Conservation (phyloP, 768 basidiomycete species). For the Lepiota brunneoincarnata region DNA sequence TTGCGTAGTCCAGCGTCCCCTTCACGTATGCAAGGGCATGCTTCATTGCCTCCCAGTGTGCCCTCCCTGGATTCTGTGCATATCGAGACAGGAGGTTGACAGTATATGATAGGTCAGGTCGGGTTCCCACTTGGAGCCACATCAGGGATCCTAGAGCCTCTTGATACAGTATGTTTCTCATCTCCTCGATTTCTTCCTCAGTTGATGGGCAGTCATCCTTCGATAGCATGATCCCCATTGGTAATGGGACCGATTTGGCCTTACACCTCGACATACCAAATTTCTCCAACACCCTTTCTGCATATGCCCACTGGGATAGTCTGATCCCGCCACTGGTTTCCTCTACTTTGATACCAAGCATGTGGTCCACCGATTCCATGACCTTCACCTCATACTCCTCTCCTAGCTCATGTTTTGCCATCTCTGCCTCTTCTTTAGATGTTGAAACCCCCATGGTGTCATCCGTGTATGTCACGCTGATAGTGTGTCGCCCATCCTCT, state of each 20-base stretch:
- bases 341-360: background rate
- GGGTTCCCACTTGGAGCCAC: too few species aligned
- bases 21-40: constrained; percentile 16
- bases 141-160: too few species aligned
- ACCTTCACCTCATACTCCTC: constrained; percentile 5
- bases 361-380: constrained; percentile 6
- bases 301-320: background rate
- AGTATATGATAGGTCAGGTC: too few species aligned
- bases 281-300: background rate
- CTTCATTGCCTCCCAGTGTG: constrained; percentile 10
- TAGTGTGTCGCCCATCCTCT: background rate
- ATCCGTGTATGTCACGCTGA: background rate
- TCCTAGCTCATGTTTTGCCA: too few species aligned
- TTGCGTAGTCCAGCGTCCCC: constrained; percentile 3
- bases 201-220: too few species aligned
- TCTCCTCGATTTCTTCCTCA: too few species aligned
- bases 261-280: constrained; percentile 1
- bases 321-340: background rate
- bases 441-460: too few species aligned
- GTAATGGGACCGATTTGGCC: background rate
- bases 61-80: too few species aligned
- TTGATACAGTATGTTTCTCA: too few species aligned
- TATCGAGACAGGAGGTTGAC: too few species aligned
- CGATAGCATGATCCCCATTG: background rate
- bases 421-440: too few species aligned